Conservation (phyloP, 768 basidiomycete genomes). For the Dentipellis sp. region DNA sequence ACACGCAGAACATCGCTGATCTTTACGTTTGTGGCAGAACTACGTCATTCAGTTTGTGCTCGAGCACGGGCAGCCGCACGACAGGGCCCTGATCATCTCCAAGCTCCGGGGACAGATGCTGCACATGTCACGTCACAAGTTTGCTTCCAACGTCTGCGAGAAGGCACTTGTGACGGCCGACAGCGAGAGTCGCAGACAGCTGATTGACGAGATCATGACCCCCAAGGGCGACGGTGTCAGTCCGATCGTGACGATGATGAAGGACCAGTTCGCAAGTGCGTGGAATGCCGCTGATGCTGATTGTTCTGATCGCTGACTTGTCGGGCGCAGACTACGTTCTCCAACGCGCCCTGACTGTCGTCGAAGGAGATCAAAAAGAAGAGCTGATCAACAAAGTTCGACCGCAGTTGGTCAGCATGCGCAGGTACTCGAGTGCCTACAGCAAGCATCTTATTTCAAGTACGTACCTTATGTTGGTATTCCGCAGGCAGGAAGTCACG, state of each 20-base stretch:
- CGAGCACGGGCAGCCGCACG: slow-evolving; percentile 65
- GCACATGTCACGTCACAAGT: slow-evolving; percentile 78
- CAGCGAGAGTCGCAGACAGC: slow-evolving; percentile 47
- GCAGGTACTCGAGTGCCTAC: slow-evolving; percentile 61
- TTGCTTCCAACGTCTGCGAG: slow-evolving; percentile 94
- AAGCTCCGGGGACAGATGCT: slow-evolving; percentile 73
- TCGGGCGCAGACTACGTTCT: slow-evolving; percentile 66
- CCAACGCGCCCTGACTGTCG: slow-evolving; percentile 64
- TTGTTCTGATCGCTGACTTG: neutral
- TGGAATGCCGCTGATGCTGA: slow-evolving; percentile 9
- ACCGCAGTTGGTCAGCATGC: slow-evolving; percentile 62
- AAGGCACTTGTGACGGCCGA: slow-evolving; percentile 71
- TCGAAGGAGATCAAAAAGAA: slow-evolving; percentile 66
- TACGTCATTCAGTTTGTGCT: slow-evolving; percentile 95
- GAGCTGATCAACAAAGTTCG: slow-evolving; percentile 50
- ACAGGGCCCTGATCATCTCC: slow-evolving; percentile 55
- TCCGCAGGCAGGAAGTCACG: neutral
- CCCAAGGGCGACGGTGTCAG: slow-evolving; percentile 56
- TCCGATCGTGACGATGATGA: slow-evolving; percentile 65
- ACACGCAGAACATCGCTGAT: slow-evolving; percentile 9
- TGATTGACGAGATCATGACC: slow-evolving; percentile 79
- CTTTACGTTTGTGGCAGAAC: slow-evolving; percentile 40
- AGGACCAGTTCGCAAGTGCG: slow-evolving; percentile 85
- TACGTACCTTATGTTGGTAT: slow-evolving; percentile 28
- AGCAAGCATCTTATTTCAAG: slow-evolving; percentile 78